Evolutionary conservation across 164 flowering plant species (phyloP), one percentile per base, ranked within the genome.

Genomic region (Warburgia ugandensis): DNA sequence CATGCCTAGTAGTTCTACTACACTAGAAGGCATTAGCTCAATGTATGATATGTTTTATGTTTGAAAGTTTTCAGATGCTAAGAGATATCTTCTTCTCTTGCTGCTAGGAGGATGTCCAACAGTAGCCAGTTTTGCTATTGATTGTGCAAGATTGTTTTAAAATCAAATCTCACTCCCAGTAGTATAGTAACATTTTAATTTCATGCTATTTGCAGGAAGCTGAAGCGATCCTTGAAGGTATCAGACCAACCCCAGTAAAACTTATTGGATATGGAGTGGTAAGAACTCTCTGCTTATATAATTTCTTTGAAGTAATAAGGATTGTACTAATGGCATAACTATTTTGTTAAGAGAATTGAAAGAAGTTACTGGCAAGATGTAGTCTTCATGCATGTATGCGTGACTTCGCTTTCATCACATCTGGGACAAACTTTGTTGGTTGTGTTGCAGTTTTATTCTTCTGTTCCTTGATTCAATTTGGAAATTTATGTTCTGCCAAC

Each of bases 191-290:
- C 48, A 28, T 41, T 25, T n/a, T 49, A 40, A 47, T 26, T 46
- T 56, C 28, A 45, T 30, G 48, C 60, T 38, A 42, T 58, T 21
- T 64, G 59, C 81, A 90, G 99, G 99, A 92, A 64, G 95, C 94
- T 49, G 91, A 92, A 69, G 99, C 95, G 41, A 92, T 92, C 50
- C 64, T 92, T 16, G 94, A 86, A 66, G 84, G 80, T 48, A 62
- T 92, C 45, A 77, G 48, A 28, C 96, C 90, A 54, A 68, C 85
- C 66, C 95, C 96, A 5, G 16, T 73, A 56, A 66, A 81, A 67
- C 17, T 78, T 62, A 37, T 82, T 50, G 86, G 81, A 10, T 71
- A 48, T 70, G 79, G 86, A 56, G 61, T 72, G 88, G 99, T 92
- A 79, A 78, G 83, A 48, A 11, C 25, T 8, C 49, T 14, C 45